Evolutionary conservation across 2,329 filamentous ascomycete genomes (phyloP).

Genomic region (Cercospora sp.): DNA sequence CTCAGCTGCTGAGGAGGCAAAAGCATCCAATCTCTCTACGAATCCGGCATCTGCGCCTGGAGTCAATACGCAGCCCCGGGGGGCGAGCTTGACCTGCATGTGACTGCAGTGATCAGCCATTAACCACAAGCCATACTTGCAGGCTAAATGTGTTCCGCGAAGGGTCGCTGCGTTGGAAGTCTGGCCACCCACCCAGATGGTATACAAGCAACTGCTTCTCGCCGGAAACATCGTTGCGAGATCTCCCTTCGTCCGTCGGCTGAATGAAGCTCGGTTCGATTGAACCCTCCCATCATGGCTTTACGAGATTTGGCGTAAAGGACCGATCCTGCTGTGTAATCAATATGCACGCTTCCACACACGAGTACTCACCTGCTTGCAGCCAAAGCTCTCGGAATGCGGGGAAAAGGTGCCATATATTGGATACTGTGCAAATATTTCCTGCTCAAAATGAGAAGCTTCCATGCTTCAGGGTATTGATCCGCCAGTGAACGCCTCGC

Average conservation of each 20-base stretch:
- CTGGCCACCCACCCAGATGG: background rate
- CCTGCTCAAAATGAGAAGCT: background rate
- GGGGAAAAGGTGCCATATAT: background rate
- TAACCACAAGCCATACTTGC: background rate
- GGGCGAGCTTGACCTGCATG: background rate
- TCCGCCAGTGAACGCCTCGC: constrained; percentile 10
- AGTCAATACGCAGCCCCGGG: background rate
- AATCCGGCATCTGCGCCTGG: background rate
- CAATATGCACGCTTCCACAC: background rate
- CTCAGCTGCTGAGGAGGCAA: background rate
- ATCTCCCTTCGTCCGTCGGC: background rate
- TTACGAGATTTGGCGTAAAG: background rate
- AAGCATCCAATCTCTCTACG: too few species aligned
- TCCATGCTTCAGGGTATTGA: constrained; percentile 6
- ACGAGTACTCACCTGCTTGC: background rate
- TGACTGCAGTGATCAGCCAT: background rate
- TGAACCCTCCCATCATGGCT: background rate
- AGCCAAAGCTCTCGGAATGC: background rate
- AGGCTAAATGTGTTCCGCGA: background rate
- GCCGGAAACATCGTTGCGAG: background rate
- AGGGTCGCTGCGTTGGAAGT: background rate
- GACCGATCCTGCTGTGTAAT: background rate
- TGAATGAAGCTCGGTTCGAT: background rate
- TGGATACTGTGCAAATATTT: constrained; percentile 5
- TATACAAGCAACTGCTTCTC: background rate